phyloP scores from a whole-genome alignment of 805 yeast species.

The Myxozyma monticola region DNA sequence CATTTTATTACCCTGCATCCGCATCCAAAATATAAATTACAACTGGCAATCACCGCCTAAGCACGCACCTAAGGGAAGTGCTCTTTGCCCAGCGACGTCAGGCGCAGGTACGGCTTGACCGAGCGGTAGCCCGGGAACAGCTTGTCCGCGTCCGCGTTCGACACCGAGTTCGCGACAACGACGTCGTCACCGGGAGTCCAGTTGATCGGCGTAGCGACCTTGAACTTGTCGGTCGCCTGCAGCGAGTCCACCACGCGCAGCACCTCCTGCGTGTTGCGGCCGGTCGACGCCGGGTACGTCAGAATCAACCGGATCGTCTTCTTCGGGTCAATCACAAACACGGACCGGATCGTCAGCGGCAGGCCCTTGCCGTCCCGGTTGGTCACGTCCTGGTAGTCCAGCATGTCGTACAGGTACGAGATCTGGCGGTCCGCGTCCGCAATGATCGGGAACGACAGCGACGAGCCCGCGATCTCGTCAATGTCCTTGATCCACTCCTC shows the following conservation, averaged over 20 bases:
- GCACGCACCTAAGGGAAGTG: conserved; percentile 8
- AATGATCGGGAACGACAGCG: conserved; percentile 83
- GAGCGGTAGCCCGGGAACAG: conserved; percentile 86
- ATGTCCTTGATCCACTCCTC: conserved; percentile 87
- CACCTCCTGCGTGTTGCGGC: conserved; percentile 92
- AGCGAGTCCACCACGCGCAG: conserved; percentile 86
- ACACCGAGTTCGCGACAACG: conserved; percentile 85
- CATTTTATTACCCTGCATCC: no score
- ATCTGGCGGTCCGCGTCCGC: conserved; percentile 85
- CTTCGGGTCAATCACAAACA: conserved; percentile 84
- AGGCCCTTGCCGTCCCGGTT: conserved; percentile 64
- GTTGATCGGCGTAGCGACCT: conserved; percentile 88
- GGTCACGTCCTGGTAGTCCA: conserved; percentile 79
- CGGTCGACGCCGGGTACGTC: conserved; percentile 91
- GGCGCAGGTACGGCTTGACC: conserved; percentile 90
- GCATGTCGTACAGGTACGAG: conserved; percentile 82
- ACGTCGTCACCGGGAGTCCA: conserved; percentile 72
- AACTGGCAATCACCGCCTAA: no score
- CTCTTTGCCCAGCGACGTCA: conserved; percentile 43
- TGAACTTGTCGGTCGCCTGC: conserved; percentile 73
- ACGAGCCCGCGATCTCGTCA: conserved; percentile 77
- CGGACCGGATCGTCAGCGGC: conserved; percentile 88
- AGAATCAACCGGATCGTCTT: conserved; percentile 84
- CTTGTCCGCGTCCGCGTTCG: conserved; percentile 78
- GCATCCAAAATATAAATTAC: no score